Base-by-base conservation (phyloP, 768 basidiomycete genomes). In the Nevesoporus exiguus region DNA sequence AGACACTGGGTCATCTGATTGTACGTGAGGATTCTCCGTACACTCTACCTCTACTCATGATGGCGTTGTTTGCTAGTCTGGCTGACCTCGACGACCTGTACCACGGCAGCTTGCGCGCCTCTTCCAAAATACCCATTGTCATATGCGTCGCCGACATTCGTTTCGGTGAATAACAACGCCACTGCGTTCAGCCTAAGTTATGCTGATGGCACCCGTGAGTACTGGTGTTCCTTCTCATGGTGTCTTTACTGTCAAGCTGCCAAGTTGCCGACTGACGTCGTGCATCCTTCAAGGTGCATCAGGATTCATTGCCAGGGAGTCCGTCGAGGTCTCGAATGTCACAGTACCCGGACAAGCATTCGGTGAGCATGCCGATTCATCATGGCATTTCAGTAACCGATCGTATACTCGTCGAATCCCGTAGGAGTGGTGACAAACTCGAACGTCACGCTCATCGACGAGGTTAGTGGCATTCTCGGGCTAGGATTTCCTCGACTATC, bases 401-500 rank as follows among this genome's bases (percentile, higher is more conserved):
- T 19, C 33, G n/a, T 33, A 9, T 14, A 53, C 42, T 15, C 15
- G 22, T 34, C 42, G 13, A n/a, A 44, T 27, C 19, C 15, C 14
- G 21, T 41, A 90, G 88, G 81, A 17, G 62, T 90, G 45, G 76
- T 85, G 37, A 82, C 81, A 2, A 67, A 77, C 37, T 82, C 82
- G 21, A 87, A 86, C 62, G 76, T 90, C 31, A 76, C 81, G 15
- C 71, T 91, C 57, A 71, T 72, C 10, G 82, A 88, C 61, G 67
- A 85, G 45, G 74, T 83, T 8, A 91, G 87, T 54, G 90, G 90
- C 3, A 70, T 92, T 34, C 63, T 92, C 21, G 90, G 90, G 21
- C 72, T 92, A 27, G 88, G 90, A 1, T 92, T 92, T 67, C 77
- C 87, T 25, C 78, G 88, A 21, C 73, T 90, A 33, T 90, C 90